Percentiles rank a stretch among this genome's conserved stretches.
Conservation (phyloP, 352 stramenopile species). For the Globisporangium echinulatum region DNA sequence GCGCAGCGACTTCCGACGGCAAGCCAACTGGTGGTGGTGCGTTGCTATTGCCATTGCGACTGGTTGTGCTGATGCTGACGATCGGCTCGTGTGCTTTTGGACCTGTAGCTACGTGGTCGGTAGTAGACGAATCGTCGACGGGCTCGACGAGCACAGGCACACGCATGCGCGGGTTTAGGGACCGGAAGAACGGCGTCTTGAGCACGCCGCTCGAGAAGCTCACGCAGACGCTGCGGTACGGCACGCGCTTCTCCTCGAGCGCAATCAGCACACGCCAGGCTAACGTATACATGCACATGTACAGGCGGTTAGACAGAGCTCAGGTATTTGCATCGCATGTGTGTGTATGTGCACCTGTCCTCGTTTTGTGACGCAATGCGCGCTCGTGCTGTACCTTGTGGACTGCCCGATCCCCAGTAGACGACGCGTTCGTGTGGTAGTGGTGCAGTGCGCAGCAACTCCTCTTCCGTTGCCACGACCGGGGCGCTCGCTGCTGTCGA, state of each 20-base stretch:
- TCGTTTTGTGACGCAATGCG: too few species aligned
- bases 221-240: constrained; percentile 76
- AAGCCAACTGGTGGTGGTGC: neutral
- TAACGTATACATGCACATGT: constrained; percentile 11
- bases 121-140: constrained; percentile 12
- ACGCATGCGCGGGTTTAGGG: constrained; percentile 75
- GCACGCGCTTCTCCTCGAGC: constrained; percentile 68
- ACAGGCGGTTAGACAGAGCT: neutral
- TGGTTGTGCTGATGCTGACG: too few species aligned
- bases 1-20: constrained; percentile 17
- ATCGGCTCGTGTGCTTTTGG: neutral
- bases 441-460: constrained; percentile 49
- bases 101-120: neutral
- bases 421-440: constrained; percentile 65
- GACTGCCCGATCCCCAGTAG: constrained; percentile 80
- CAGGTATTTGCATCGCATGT: neutral
- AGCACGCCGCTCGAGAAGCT: constrained; percentile 81
- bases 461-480: constrained; percentile 28
- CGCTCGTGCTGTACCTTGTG: constrained; percentile 41
- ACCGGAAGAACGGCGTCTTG: constrained; percentile 70
- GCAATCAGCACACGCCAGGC: constrained; percentile 80
- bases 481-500: neutral
- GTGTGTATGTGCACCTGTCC: neutral
- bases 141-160: constrained; percentile 78
- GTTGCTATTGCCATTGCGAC: neutral